These are phyloP conservation scores for Bipolaris sorokiniana DNA, from an alignment of 2,329 filamentous ascomycete genomes.

Conservation along the genomic window DNA sequence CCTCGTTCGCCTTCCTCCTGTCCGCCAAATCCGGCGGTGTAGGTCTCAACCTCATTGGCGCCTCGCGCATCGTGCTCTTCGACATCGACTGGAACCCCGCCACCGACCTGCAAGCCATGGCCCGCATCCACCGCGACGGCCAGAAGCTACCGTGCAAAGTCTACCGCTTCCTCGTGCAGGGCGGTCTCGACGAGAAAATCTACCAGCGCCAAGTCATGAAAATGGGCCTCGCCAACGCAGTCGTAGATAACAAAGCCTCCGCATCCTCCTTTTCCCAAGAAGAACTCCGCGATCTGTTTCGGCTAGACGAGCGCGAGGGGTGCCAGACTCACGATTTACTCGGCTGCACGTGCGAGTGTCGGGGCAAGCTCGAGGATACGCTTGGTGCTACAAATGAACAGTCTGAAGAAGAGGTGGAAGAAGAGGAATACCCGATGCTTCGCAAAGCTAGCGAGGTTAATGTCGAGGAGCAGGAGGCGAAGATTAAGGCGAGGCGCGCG, in stretches of 20 bases:
- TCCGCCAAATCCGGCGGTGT: constrained; percentile 75
- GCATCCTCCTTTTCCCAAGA: constrained; percentile 68
- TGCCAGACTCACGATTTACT: constrained; percentile 74
- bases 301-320: constrained; percentile 63
- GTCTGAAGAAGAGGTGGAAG: constrained; percentile 32
- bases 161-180: constrained; percentile 71
- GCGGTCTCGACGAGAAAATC: constrained; percentile 75
- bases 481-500: constrained; percentile 46
- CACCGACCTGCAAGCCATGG: constrained; percentile 76
- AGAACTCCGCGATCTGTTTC: constrained; percentile 71
- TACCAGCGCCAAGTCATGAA: constrained; percentile 76
- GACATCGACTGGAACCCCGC: constrained; percentile 80
- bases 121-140: constrained; percentile 74
- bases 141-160: constrained; percentile 72
- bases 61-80: constrained; percentile 72
- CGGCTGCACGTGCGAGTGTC: constrained; percentile 66
- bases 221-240: constrained; percentile 70
- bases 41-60: constrained; percentile 73
- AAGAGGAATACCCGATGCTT: constrained; percentile 33
- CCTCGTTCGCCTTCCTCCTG: constrained; percentile 71
- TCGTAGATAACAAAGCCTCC: constrained; percentile 70
- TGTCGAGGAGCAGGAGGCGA: constrained; percentile 54
- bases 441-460: constrained; percentile 54
- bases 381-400: constrained; percentile 22
- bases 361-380: constrained; percentile 47